Conservation (phyloP, 2,329 filamentous ascomycete species). For the Aschersonia sp. region DNA sequence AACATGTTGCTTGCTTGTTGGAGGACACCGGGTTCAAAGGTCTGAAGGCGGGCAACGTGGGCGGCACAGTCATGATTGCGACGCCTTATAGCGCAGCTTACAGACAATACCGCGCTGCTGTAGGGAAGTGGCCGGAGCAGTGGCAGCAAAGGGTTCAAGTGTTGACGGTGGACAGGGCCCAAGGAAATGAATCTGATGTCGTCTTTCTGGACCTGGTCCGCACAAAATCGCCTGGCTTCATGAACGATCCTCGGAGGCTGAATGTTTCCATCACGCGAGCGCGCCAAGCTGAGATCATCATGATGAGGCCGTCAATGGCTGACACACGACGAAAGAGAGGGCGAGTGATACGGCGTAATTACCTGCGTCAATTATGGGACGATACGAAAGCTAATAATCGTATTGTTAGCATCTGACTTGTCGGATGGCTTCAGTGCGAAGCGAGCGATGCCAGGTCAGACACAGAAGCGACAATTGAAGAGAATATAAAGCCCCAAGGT, state of each 20-base stretch:
- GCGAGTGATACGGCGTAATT: conserved; percentile 6
- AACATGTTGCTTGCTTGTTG: conserved; percentile 14
- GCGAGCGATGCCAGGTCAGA: no score
- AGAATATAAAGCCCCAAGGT: no score
- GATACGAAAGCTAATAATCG: conserved; percentile 9
- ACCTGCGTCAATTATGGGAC: conserved; percentile 16
- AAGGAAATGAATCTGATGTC: conserved; percentile 32
- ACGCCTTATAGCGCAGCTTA: conserved; percentile 26
- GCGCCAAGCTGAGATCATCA: conserved; percentile 26
- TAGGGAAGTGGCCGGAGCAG: conserved; percentile 12
- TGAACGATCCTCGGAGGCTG: conserved; percentile 27
- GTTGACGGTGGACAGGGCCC: conserved; percentile 28
- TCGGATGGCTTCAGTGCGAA: background rate
- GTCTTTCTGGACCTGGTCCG: conserved; percentile 32
- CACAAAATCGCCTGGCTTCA: conserved; percentile 21
- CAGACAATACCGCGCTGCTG: conserved; percentile 17
- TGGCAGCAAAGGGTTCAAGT: conserved; percentile 20
- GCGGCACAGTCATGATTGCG: conserved; percentile 27
- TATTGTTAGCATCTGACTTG: conserved; percentile 1
- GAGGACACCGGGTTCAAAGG: conserved; percentile 1
- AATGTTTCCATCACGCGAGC: conserved; percentile 32
- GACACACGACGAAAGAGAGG: conserved; percentile 1
- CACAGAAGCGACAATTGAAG: no score
- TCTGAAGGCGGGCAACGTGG: conserved; percentile 9
- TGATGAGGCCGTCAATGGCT: conserved; percentile 27